Base-by-base conservation (phyloP, 1,284 basidiomycete species). In the Inonotus obliquus region DNA sequence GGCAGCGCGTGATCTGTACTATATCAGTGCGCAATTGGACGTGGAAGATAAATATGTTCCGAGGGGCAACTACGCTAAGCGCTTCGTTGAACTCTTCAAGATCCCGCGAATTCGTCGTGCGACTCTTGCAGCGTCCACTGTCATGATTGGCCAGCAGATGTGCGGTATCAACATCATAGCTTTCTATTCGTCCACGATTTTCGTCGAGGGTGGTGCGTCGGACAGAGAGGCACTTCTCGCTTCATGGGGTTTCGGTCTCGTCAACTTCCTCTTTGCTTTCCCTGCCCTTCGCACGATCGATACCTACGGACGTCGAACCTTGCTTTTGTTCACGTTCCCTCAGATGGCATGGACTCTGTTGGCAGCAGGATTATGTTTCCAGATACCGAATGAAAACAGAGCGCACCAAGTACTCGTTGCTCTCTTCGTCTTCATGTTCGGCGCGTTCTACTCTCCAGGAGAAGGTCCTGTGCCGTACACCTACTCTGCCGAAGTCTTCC, bases 401-500 rank as follows among this genome's bases (percentile, higher is more conserved):
- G 79, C 80, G n/a, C 71, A 75, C 65, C 70, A 80, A 39, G 81
- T 78, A 6, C 72, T 78, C 5, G 73, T 87, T 44, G 82, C 83
- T 0, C 70, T 85, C 2, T 83, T 86, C 67, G 70, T 88, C 65
- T 84, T 83, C 72, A 63, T 85, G 13, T 86, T 85, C 66, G 77
- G 76, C 1, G 78, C 79, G 1, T 81, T 83, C 69, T 87, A 86
- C 69, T 83, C 79, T 0, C 77, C 81, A 7, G 81, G 86, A 57
- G 86, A 89, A 73, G 88, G 89, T 1, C 89, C 89, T 9, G 89
- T 92, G 2, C 86, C 87, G 0, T 86, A 81, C 68, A 81, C 84
- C 1, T 83, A 84, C 68, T 82, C 81, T 7, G 83, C 85, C 0
- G 84, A 86, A 67, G 83, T 83, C 14, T 86, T 85, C 75, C 84